These are phyloP conservation scores for Termitomyces sp. DNA, from an alignment of 1,284 basidiomycete genomes.

Conservation along the genomic window DNA sequence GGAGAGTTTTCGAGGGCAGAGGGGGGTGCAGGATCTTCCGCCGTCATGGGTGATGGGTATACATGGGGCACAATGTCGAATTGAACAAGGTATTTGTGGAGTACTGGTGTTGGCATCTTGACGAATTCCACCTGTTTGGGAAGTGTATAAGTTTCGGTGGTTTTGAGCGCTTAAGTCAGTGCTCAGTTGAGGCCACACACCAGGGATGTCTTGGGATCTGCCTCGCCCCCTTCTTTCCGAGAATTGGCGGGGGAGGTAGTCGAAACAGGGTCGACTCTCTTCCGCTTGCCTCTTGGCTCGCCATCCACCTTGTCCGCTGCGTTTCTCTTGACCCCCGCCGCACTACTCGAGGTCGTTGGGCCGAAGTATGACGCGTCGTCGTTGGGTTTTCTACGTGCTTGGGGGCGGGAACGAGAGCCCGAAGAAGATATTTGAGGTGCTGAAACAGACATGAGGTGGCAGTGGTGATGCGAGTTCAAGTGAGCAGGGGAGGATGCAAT, in stretches of 20 bases:
- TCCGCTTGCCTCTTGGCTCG: conserved; percentile 65
- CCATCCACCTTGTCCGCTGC: conserved; percentile 58
- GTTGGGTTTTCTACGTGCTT: conserved; percentile 53
- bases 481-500: background rate
- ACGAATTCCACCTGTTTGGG: conserved; percentile 63
- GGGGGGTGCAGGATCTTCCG: conserved; percentile 65
- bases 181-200: conserved; percentile 15
- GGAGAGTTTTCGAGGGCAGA: conserved; percentile 47
- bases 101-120: conserved; percentile 50
- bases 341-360: conserved; percentile 31
- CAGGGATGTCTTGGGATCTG: conserved; percentile 17
- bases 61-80: conserved; percentile 65
- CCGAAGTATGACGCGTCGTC: conserved; percentile 64
- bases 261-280: conserved; percentile 46
- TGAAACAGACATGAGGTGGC: conserved; percentile 32
- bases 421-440: conserved; percentile 29
- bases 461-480: conserved; percentile 6
- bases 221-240: conserved; percentile 15
- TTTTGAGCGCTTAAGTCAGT: background rate
- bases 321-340: conserved; percentile 44
- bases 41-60: conserved; percentile 61
- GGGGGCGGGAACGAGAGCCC: conserved; percentile 50
- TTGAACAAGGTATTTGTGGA: conserved; percentile 66
- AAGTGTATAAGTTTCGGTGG: conserved; percentile 3
- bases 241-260: conserved; percentile 2